Conservation (phyloP, 2,329 filamentous ascomycete genomes). For the Botrytis tulipae region DNA sequence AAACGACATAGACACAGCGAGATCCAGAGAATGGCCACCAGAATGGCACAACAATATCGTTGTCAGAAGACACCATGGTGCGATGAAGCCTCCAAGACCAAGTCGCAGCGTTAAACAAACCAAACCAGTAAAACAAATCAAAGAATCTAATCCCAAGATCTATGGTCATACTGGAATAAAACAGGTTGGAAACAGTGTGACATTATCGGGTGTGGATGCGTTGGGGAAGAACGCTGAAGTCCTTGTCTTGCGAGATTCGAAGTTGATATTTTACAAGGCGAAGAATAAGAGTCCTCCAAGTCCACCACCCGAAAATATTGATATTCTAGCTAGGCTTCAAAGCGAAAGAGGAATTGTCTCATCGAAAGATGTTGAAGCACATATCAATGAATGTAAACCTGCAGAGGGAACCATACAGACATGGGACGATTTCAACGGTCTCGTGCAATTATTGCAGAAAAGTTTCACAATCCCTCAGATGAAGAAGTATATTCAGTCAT, state of each 20-base stretch:
- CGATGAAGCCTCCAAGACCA: not conserved
- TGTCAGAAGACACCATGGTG: not conserved
- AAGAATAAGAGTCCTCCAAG: not conserved
- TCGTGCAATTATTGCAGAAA: slow-evolving; percentile 33
- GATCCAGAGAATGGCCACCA: not conserved
- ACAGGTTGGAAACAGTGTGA: slow-evolving; percentile 30
- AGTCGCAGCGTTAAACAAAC: not conserved
- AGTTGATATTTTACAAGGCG: slow-evolving; percentile 24
- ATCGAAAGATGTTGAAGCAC: slow-evolving; percentile 33
- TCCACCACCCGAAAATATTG: slow-evolving; percentile 29
- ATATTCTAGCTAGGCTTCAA: slow-evolving; percentile 36
- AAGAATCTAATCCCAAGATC: slow-evolving; percentile 2
- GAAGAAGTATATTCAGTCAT: slow-evolving; percentile 31
- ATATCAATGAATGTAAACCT: slow-evolving; percentile 37
- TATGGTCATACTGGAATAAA: slow-evolving; percentile 29
- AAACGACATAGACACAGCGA: not conserved
- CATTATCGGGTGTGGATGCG: slow-evolving; percentile 19
- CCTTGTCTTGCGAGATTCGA: slow-evolving; percentile 37
- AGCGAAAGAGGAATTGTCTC: slow-evolving; percentile 35
- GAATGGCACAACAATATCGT: not conserved
- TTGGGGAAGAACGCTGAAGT: slow-evolving; percentile 34
- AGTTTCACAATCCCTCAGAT: slow-evolving; percentile 37
- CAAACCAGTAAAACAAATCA: not conserved
- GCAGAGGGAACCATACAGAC: slow-evolving; percentile 22
- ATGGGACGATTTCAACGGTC: slow-evolving; percentile 33